Evolutionary conservation across 2,329 filamentous ascomycete genomes (phyloP), one percentile per base, ranked within the genome.

Genomic region (Aspergillus neotritici): DNA sequence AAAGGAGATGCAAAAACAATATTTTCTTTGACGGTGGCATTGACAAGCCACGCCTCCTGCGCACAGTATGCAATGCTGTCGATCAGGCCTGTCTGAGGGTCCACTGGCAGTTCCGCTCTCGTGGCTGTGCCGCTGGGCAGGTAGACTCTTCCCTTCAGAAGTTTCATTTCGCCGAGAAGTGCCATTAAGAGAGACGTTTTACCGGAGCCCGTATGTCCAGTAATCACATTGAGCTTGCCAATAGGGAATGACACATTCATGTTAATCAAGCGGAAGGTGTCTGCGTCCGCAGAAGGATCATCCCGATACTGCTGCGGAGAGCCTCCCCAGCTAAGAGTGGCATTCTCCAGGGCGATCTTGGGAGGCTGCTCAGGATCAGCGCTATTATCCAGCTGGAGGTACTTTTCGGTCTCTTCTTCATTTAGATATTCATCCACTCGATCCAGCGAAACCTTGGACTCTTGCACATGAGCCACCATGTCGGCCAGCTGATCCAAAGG

Each of bases 381-480:
- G 48, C 84, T 80, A 21, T 80, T 72, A 10, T 83, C 79, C 1
- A 98, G 76, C 61, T 97, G 93, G 31, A 79, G 74, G 61, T 96
- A 97, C 65, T 98, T 98, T 46, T 94, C 88, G 0, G 93, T 98
- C 70, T 98, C 93, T 6, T 93, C 89, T 63, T 98, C 93, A 44
- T 78, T 83, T 33, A 98, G 68, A 58, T 96, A 98, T 56, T 94
- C 86, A 61, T 98, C 91, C 6, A 98, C 87, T 73, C 93, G 90
- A 60, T 96, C 90, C 40, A 98, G 83, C 0, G 93, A 98, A 14
- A 98, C 91, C 70, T 94, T 94, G 16, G 90, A 87, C 68, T 98
- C 93, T 69, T 96, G 89, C 4, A 98, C 90, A 68, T 97, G 93
- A 9, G 93, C 93, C 60, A 97, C 85, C 93, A 98, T 98, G 66